phyloP scores from a whole-genome alignment of 139 green algal genomes.

The Pseudopediastrum boryanum region DNA sequence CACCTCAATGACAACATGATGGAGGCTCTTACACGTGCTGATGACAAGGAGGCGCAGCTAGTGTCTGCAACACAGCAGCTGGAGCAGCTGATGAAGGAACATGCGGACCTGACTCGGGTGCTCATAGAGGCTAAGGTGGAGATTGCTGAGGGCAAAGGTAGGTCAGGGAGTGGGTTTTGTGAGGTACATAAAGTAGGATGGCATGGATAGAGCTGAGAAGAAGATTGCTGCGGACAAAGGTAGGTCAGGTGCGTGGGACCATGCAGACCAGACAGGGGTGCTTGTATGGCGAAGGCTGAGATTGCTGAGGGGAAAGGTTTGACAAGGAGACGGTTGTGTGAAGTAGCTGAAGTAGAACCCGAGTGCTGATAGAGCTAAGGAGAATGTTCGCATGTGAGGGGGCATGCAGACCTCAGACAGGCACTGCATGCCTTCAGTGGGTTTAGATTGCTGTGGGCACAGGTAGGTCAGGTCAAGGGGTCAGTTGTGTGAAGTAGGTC shows the following conservation, averaged over 20 bases:
- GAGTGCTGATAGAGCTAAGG: neutral
- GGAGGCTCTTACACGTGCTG: slow-evolving; percentile 31
- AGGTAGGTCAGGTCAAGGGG: neutral
- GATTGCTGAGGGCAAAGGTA: slow-evolving; percentile 46
- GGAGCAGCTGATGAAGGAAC: slow-evolving; percentile 31
- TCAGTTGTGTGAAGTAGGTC: neutral
- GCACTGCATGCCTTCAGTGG: neutral
- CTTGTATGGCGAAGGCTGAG: neutral
- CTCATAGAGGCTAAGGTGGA: slow-evolving; percentile 50
- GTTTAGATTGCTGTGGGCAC: neutral
- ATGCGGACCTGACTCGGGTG: slow-evolving; percentile 33
- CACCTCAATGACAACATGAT: slow-evolving; percentile 44
- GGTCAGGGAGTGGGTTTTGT: neutral
- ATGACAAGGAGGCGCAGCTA: slow-evolving; percentile 35
- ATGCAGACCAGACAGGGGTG: neutral
- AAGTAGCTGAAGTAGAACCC: too few relatives aligned
- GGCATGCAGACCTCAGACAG: neutral
- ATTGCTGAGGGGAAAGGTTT: neutral
- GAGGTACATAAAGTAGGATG: neutral
- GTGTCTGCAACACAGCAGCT: neutral
- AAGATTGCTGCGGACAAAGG: slow-evolving; percentile 45
- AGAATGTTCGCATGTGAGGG: neutral
- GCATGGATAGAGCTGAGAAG: too few relatives aligned
- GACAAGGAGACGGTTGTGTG: too few relatives aligned
- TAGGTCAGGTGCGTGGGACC: neutral